Conservation (phyloP, 2,329 filamentous ascomycete genomes). For the Penicillium nordicum region DNA sequence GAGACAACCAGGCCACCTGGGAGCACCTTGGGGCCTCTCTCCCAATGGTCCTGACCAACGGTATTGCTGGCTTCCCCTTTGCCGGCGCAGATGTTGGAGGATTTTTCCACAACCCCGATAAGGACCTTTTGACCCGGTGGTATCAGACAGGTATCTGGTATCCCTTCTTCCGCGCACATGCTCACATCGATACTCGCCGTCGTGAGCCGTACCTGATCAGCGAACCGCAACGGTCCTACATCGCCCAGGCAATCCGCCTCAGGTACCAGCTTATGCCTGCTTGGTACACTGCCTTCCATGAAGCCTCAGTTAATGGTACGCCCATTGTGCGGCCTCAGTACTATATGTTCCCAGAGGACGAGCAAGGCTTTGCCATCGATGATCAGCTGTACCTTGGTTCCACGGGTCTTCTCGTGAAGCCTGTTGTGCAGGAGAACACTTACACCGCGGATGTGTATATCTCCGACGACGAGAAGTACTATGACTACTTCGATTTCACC, state of each 20-base stretch:
- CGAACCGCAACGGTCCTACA: slow-evolving; percentile 80
- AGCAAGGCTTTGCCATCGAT: slow-evolving; percentile 82
- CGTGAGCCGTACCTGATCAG: slow-evolving; percentile 88
- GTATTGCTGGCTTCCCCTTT: slow-evolving; percentile 90
- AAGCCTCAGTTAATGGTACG: slow-evolving; percentile 75
- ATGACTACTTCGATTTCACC: slow-evolving; percentile 89
- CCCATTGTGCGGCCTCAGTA: slow-evolving; percentile 91
- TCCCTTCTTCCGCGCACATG: slow-evolving; percentile 95
- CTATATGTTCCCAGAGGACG: slow-evolving; percentile 83
- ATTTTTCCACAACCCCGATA: slow-evolving; percentile 95
- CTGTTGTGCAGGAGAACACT: slow-evolving; percentile 74
- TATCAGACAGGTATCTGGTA: slow-evolving; percentile 97
- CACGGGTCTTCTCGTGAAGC: slow-evolving; percentile 89
- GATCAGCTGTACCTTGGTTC: slow-evolving; percentile 89
- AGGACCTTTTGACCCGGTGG: slow-evolving; percentile 88
- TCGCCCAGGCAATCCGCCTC: slow-evolving; percentile 80
- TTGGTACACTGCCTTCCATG: slow-evolving; percentile 96
- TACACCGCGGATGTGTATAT: slow-evolving; percentile 76
- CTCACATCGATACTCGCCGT: slow-evolving; percentile 91
- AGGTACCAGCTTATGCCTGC: slow-evolving; percentile 85
- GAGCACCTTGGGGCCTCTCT: slow-evolving; percentile 82
- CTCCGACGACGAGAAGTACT: slow-evolving; percentile 84
- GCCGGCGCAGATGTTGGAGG: slow-evolving; percentile 93
- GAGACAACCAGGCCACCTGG: slow-evolving; percentile 94
- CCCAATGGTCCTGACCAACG: slow-evolving; percentile 90